Conservation (phyloP, 225 moss, liverwort and hornwort species). For the Pleurozium schreberi region DNA sequence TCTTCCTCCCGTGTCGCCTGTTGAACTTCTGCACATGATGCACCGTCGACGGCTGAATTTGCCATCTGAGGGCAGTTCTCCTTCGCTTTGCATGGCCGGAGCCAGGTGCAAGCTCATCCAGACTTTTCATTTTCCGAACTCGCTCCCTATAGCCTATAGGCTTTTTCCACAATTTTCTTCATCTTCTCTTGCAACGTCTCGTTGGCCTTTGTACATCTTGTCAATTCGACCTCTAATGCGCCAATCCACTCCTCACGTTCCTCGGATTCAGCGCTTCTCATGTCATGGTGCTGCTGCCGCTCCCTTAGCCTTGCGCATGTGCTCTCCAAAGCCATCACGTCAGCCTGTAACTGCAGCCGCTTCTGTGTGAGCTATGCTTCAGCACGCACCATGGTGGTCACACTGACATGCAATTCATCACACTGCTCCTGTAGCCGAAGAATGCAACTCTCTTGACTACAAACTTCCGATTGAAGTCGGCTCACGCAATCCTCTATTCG, state of each 20-base stretch:
- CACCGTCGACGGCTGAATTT: neutral
- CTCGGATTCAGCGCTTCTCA: neutral
- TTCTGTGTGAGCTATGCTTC: neutral
- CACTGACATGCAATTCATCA: neutral
- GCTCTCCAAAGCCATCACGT: neutral
- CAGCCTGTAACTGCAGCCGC: neutral
- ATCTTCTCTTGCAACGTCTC: neutral
- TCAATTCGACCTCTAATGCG: neutral
- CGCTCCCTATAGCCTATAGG: neutral
- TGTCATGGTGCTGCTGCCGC: neutral
- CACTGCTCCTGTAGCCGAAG: neutral
- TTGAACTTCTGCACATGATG: neutral
- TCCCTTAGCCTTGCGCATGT: neutral
- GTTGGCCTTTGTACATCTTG: neutral
- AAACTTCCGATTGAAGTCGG: neutral
- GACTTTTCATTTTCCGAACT: neutral
- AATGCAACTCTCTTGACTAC: neutral
- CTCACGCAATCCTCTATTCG: neutral
- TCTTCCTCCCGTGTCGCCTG: neutral
- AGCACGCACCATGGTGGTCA: neutral
- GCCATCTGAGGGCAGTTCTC: neutral
- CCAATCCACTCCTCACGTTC: rapidly evolving
- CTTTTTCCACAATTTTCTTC: neutral
- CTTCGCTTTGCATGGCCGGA: neutral
- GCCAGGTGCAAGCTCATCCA: neutral